phyloP scores from a whole-genome alignment of 257 asterid genomes.

The Solanum dulcamara region DNA sequence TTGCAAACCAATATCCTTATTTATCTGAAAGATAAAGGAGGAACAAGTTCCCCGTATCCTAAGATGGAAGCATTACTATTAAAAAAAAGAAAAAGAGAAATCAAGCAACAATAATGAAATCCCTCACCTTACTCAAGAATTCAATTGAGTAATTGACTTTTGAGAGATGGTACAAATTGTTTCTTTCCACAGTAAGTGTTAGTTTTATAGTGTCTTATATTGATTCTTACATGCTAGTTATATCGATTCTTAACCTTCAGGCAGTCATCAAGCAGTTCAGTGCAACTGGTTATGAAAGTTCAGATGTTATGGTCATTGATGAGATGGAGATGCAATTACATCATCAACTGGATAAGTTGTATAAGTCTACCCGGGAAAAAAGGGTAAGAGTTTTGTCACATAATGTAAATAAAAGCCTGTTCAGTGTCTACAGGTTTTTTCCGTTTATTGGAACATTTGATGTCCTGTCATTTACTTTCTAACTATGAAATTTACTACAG shows the following conservation, averaged over 20 bases:
- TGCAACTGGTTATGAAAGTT: slow-evolving; percentile 83
- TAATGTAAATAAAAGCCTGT: neutral
- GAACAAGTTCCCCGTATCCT: neutral
- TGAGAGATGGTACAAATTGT: neutral
- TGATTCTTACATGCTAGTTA: neutral
- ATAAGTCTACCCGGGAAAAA: slow-evolving; percentile 82
- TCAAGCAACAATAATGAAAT: neutral
- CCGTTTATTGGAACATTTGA: neutral
- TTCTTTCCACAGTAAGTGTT: neutral
- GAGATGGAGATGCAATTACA: slow-evolving; percentile 88
- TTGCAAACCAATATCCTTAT: neutral
- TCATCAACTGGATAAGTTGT: slow-evolving; percentile 76
- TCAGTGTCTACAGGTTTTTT: neutral
- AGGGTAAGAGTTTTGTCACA: slow-evolving; percentile 40
- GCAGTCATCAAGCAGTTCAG: slow-evolving; percentile 94
- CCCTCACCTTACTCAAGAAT: neutral
- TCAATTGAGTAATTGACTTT: neutral
- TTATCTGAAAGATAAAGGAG: neutral
- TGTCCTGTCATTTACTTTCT: neutral
- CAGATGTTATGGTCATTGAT: slow-evolving; percentile 77
- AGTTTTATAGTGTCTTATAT: neutral
- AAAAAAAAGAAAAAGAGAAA: neutral
- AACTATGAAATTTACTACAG: neutral
- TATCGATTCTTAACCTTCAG: slow-evolving; percentile 20
- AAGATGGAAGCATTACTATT: neutral